phyloP scores from a whole-genome alignment of 2,329 filamentous ascomycete genomes.

The Fusarium coicis region DNA sequence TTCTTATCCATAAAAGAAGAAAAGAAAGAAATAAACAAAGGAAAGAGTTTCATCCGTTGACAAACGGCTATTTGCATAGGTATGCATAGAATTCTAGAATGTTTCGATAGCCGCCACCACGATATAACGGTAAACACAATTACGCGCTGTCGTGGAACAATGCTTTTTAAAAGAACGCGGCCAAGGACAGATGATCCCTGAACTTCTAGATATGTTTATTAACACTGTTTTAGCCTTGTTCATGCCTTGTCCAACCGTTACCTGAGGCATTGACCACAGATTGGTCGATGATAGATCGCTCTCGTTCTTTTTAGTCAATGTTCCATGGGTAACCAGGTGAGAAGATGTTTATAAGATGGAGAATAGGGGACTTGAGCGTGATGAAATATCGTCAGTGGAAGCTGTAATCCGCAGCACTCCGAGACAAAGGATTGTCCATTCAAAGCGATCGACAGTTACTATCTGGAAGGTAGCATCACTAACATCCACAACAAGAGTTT shows the following conservation, averaged over 20 bases:
- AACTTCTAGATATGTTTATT: conserved; percentile 1
- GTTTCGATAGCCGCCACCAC: conserved; percentile 34
- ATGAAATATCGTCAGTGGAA: background rate
- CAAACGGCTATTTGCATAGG: conserved; percentile 25
- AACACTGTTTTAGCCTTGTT: conserved; percentile 3
- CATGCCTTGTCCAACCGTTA: conserved; percentile 11
- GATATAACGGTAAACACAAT: conserved; percentile 15
- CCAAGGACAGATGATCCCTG: conserved; percentile 2
- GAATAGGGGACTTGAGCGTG: background rate
- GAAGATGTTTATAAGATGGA: background rate
- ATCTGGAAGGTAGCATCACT: conserved; percentile 22
- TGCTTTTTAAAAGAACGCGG: background rate
- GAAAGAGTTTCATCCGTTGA: background rate
- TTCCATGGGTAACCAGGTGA: background rate
- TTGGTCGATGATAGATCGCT: conserved; percentile 3
- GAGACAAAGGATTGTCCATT: conserved; percentile 2
- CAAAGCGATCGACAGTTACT: background rate
- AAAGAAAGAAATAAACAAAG: background rate
- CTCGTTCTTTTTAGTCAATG: background rate
- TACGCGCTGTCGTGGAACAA: conserved; percentile 13
- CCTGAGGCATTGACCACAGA: conserved; percentile 29
- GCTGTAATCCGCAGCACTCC: background rate
- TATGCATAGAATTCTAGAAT: conserved; percentile 11
- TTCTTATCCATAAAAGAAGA: background rate
- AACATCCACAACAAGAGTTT: background rate